These are phyloP conservation scores for Forsythia viridissima DNA, from an alignment of 257 asterid species.

Conservation along the genomic window DNA sequence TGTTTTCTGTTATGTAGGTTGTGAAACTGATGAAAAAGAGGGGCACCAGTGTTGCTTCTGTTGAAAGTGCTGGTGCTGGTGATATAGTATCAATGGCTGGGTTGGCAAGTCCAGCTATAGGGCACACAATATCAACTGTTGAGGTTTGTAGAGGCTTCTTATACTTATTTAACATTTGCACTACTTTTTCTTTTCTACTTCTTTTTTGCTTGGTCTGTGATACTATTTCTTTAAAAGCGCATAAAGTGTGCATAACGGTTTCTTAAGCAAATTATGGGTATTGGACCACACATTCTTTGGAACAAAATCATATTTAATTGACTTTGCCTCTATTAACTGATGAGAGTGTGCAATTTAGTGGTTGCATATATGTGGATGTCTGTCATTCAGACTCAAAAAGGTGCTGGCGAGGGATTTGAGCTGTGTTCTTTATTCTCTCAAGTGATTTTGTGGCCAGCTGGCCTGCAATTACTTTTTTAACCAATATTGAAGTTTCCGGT, in stretches of 20 bases:
- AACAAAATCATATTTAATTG: neutral
- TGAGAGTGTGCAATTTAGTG: neutral
- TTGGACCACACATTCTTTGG: neutral
- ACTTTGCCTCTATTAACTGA: neutral
- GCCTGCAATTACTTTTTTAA: neutral
- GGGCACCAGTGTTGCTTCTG: constrained; percentile 68
- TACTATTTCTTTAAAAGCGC: neutral
- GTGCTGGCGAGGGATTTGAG: neutral
- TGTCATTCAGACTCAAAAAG: neutral
- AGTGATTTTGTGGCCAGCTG: neutral
- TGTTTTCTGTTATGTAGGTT: constrained; percentile 50
- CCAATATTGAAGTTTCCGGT: neutral
- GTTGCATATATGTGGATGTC: neutral
- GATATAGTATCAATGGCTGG: constrained; percentile 98
- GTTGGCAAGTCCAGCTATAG: constrained; percentile 76
- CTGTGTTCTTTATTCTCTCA: neutral
- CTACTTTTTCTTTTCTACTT: neutral
- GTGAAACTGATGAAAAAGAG: constrained; percentile 91
- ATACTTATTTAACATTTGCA: neutral
- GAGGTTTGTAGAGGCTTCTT: constrained; percentile 53
- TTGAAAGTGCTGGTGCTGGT: constrained; percentile 97
- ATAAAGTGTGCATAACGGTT: neutral
- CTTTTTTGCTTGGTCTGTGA: neutral
- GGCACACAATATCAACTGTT: constrained; percentile 86
- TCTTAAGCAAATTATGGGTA: neutral